A percentile compares a stretch with the other conserved stretches of the same genome.
Conservation (phyloP, 805 yeast genomes). For the Saccharomycopsis fermentans region DNA sequence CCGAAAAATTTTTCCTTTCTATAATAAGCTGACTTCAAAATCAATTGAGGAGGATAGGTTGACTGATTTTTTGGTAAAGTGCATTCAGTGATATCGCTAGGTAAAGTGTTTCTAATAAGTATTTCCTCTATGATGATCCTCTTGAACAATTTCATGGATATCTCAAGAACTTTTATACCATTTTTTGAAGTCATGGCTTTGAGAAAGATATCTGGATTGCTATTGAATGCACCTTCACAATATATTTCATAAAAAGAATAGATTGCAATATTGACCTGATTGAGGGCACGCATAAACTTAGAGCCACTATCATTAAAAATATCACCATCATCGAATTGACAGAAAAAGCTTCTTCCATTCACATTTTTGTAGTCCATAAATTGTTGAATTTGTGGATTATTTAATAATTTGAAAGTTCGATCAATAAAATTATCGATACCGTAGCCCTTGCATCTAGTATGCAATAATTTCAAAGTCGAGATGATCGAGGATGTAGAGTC, state of each 20-base stretch:
- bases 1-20: background rate
- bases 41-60: conserved; percentile 34
- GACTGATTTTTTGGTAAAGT: conserved; percentile 25
- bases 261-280: conserved; percentile 2
- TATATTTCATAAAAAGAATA: conserved; percentile 5
- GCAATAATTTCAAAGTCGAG: conserved; percentile 20
- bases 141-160: conserved; percentile 37
- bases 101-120: conserved; percentile 37
- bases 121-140: conserved; percentile 51
- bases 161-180: conserved; percentile 33
- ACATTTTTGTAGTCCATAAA: conserved; percentile 5
- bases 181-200: conserved; percentile 30
- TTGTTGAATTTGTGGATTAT: conserved; percentile 6
- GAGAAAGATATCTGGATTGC: conserved; percentile 24
- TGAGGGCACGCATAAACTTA: conserved; percentile 17
- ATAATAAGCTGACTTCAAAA: conserved; percentile 21
- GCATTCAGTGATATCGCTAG: conserved; percentile 35
- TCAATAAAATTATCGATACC: conserved; percentile 27
- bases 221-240: background rate
- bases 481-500: conserved; percentile 16
- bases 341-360: conserved; percentile 8
- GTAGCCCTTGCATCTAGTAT: conserved; percentile 3
- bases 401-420: conserved; percentile 26
- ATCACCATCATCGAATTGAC: conserved; percentile 13
- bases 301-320: conserved; percentile 15